A percentile compares a stretch with the other conserved stretches of the same genome.
Evolutionary conservation across 169 alveolate genomes (phyloP).

Genomic region (Cryptosporidium ryanae): DNA sequence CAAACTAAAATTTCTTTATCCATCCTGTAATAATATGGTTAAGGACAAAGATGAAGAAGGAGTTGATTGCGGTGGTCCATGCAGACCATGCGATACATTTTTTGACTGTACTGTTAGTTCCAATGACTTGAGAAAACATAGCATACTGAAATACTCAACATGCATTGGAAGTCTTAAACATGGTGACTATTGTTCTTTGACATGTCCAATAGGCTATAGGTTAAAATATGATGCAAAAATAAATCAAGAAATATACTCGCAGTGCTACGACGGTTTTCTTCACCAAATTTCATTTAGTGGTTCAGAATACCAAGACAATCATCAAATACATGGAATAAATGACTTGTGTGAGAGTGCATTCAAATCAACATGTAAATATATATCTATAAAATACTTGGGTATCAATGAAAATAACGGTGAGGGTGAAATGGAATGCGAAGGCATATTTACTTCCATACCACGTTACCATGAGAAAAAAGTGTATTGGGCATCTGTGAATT

Average conservation of each 20-base stretch:
- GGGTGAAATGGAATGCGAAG: constrained; percentile 49
- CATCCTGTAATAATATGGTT: constrained; percentile 80
- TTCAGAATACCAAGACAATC: constrained; percentile 1
- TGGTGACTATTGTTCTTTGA: constrained; percentile 49
- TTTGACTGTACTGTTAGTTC: constrained; percentile 7
- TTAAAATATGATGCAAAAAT: constrained; percentile 23
- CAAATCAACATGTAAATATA: constrained; percentile 42
- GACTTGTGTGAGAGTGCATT: constrained; percentile 43
- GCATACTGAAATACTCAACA: constrained; percentile 32
- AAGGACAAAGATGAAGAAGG: constrained; percentile 82
- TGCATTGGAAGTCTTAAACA: constrained; percentile 57
- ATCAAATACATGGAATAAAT: constrained; percentile 2
- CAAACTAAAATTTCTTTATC: constrained; percentile 44
- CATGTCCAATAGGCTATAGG: constrained; percentile 67
- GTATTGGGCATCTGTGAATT: constrained; percentile 54
- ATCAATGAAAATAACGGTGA: neutral
- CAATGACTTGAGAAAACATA: constrained; percentile 29
- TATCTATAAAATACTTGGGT: constrained; percentile 2
- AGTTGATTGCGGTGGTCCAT: constrained; percentile 83
- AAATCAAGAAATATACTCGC: constrained; percentile 62
- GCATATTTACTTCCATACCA: constrained; percentile 56
- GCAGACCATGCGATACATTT: constrained; percentile 79
- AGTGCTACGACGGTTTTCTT: constrained; percentile 58
- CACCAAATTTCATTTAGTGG: constrained; percentile 9
- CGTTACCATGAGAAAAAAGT: constrained; percentile 29